Conservation (phyloP, 192 early-diverging fungal genomes). For the Linnemannia hyalina region DNA sequence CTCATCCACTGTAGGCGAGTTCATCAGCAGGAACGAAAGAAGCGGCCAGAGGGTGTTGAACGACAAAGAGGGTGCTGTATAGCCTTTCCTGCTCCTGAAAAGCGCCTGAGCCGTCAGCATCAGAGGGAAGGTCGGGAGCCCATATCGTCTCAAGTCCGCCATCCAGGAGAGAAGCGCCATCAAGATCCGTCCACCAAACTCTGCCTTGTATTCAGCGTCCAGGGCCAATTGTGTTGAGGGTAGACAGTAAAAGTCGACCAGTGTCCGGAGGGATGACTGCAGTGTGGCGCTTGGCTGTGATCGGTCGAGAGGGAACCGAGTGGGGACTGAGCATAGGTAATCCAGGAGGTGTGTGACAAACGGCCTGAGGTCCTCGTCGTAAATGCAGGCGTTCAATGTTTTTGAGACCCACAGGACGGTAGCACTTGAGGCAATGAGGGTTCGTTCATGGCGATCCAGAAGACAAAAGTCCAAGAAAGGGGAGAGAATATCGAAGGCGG, state of each 20-base stretch:
- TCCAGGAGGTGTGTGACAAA: conserved; percentile 34
- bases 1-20: conserved; percentile 60
- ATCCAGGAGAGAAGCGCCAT: conserved; percentile 36
- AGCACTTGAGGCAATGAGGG: conserved; percentile 14
- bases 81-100: conserved; percentile 29
- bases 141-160: conserved; percentile 37
- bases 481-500: conserved; percentile 31
- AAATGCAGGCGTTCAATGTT: conserved; percentile 30
- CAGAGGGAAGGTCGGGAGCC: conserved; percentile 22
- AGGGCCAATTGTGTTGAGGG: conserved; percentile 36
- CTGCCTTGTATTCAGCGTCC: conserved; percentile 15
- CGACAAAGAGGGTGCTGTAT: conserved; percentile 19
- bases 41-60: conserved; percentile 54
- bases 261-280: conserved; percentile 17
- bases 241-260: conserved; percentile 44
- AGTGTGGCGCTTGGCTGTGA: conserved; percentile 23
- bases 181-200: conserved; percentile 29
- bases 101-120: conserved; percentile 28
- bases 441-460: conserved; percentile 38
- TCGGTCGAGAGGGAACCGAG: conserved; percentile 33
- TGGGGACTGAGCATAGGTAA: conserved; percentile 39
- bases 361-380: conserved; percentile 14
- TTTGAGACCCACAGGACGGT: conserved; percentile 40
- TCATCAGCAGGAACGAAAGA: conserved; percentile 60
- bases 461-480: conserved; percentile 48